A percentile compares a stretch with the other conserved stretches of the same genome.
Conservation (phyloP, 2,329 filamentous ascomycete genomes). For the Thielaviopsis cerberus region DNA sequence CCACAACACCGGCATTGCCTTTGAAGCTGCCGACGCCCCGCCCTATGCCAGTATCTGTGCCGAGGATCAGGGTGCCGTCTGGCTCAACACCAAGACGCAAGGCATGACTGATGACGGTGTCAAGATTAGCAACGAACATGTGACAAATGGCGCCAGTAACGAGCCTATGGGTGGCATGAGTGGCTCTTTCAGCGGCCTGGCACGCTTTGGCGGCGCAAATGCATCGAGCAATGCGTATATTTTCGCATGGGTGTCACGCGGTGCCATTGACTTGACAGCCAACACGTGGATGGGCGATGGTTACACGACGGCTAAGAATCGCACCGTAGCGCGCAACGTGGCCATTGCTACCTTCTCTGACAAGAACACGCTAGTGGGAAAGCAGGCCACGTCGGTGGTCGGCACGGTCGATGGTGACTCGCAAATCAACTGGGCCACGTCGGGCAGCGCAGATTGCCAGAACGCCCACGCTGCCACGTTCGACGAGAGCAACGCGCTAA, state of each 20-base stretch:
- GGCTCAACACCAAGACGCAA: constrained; percentile 42
- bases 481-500: constrained; percentile 30
- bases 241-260: constrained; percentile 44
- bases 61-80: constrained; percentile 44
- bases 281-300: constrained; percentile 40
- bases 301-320: constrained; percentile 32
- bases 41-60: constrained; percentile 42
- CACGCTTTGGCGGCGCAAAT: constrained; percentile 28
- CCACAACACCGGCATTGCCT: constrained; percentile 46
- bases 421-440: constrained; percentile 42
- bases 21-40: constrained; percentile 38
- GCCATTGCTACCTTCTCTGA: constrained; percentile 37
- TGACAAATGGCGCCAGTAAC: constrained; percentile 37
- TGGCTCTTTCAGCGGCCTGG: constrained; percentile 41
- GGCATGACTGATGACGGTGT: constrained; percentile 33
- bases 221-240: constrained; percentile 28
- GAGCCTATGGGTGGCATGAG: constrained; percentile 44
- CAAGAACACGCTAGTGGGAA: constrained; percentile 36
- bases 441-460: constrained; percentile 31
- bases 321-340: constrained; percentile 39
- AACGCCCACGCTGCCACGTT: constrained; percentile 41
- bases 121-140: constrained; percentile 44
- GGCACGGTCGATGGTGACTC: constrained; percentile 34
- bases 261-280: constrained; percentile 32
- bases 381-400: constrained; percentile 34